Evolutionary conservation across 768 basidiomycete genomes (phyloP).

Genomic region (Suillus brevipes): DNA sequence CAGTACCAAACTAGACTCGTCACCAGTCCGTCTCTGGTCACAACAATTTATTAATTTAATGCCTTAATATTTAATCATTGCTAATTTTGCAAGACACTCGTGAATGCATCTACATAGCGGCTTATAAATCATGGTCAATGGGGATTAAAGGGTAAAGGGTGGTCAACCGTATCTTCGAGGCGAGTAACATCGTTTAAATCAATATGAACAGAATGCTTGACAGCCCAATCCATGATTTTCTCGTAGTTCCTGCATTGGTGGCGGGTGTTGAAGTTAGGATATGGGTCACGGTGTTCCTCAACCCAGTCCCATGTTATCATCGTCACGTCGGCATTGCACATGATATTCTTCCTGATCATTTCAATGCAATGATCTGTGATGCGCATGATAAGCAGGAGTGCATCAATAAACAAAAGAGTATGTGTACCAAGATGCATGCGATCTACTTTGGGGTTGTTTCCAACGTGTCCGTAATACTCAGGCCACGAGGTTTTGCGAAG

Average conservation of each 20-base stretch:
- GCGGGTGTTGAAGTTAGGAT: background rate
- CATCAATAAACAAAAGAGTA: no score
- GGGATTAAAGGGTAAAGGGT: background rate
- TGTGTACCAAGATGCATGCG: slow-evolving; percentile 12
- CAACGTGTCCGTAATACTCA: slow-evolving; percentile 8
- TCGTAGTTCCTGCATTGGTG: slow-evolving; percentile 7
- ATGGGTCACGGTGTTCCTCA: background rate
- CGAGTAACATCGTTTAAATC: background rate
- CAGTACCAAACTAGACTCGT: no score
- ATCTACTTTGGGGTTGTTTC: background rate
- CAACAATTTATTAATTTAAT: background rate
- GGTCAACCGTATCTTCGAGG: background rate
- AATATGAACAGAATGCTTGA: slow-evolving; percentile 1
- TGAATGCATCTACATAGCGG: background rate
- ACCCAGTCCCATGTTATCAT: slow-evolving; percentile 17
- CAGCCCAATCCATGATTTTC: slow-evolving; percentile 4
- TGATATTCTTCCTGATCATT: slow-evolving; percentile 12
- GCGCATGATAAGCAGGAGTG: background rate
- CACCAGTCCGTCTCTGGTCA: no score
- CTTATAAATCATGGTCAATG: background rate
- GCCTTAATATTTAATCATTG: background rate
- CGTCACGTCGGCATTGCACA: slow-evolving; percentile 14
- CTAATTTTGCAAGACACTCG: background rate
- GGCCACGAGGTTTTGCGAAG: slow-evolving; percentile 13
- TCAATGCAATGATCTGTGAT: slow-evolving; percentile 12